Conservation (phyloP, 352 stramenopile species). For the Globisporangium cederbergense region DNA sequence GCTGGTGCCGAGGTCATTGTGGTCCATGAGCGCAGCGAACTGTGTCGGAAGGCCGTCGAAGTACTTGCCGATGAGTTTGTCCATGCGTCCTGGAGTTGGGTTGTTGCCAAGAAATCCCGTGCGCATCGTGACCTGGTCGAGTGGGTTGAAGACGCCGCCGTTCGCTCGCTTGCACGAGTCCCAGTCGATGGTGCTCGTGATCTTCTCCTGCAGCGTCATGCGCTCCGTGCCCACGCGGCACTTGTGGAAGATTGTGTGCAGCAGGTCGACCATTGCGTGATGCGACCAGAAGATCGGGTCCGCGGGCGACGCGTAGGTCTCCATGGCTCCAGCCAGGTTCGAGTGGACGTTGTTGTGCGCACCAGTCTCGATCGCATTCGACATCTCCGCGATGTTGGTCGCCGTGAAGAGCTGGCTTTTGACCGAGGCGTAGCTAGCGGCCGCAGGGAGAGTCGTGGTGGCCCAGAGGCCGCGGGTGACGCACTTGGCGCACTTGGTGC, state of each 20-base stretch:
- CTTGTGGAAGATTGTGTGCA: slow-evolving; percentile 57
- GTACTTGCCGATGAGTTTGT: slow-evolving; percentile 32
- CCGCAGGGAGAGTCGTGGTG: slow-evolving; percentile 25
- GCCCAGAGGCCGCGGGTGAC: slow-evolving; percentile 29
- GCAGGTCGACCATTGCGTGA: slow-evolving; percentile 43
- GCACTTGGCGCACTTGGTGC: slow-evolving; percentile 31
- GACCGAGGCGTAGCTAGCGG: slow-evolving; percentile 36
- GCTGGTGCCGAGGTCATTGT: slow-evolving; percentile 13
- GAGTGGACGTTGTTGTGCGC: slow-evolving; percentile 57
- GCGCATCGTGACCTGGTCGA: slow-evolving; percentile 25
- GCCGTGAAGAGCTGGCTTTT: slow-evolving; percentile 44
- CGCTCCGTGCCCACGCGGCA: slow-evolving; percentile 28
- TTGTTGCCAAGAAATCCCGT: slow-evolving; percentile 26
- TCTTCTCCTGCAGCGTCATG: slow-evolving; percentile 29
- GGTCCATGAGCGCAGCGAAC: slow-evolving; percentile 17
- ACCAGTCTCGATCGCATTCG: slow-evolving; percentile 29
- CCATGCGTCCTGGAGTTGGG: slow-evolving; percentile 12
- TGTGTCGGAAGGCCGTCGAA: slow-evolving; percentile 44
- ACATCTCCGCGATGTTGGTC: slow-evolving; percentile 23
- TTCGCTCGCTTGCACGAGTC: slow-evolving; percentile 14
- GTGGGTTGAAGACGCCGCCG: slow-evolving; percentile 3
- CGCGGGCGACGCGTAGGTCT: slow-evolving; percentile 37
- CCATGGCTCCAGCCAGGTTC: slow-evolving; percentile 37
- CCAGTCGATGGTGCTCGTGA: slow-evolving; percentile 20
- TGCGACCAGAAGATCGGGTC: slow-evolving; percentile 67